Conservation (phyloP, 805 yeast species). For the Saturnispora galanensis region DNA sequence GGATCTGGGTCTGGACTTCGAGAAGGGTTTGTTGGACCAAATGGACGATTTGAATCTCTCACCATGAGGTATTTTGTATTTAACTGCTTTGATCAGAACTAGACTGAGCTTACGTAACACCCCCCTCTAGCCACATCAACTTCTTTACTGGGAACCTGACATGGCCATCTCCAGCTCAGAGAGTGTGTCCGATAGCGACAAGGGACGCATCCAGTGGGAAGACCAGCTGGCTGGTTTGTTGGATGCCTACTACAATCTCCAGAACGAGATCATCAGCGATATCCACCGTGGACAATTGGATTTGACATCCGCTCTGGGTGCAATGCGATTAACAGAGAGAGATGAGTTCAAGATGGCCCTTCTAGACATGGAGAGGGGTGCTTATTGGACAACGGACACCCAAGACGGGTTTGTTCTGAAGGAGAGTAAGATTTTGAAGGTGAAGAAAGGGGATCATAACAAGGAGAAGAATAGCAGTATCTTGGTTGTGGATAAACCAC, state of each 20-base stretch:
- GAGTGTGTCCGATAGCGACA: conserved; percentile 12
- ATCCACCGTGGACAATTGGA: not conserved
- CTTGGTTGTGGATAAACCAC: conserved; percentile 12
- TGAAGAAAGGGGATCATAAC: conserved; percentile 12
- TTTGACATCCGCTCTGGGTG: conserved; percentile 2
- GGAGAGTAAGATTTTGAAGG: conserved; percentile 8
- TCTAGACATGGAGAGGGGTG: conserved; percentile 3
- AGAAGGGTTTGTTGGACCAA: not conserved
- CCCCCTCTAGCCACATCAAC: too few species aligned
- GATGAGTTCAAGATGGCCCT: conserved; percentile 10
- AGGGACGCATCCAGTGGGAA: conserved; percentile 2
- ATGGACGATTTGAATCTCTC: not conserved
- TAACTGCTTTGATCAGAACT: too few species aligned
- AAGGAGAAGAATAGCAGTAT: conserved; percentile 1
- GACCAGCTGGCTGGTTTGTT: not conserved
- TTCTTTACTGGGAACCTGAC: not conserved
- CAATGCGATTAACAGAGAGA: conserved; percentile 10
- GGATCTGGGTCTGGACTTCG: conserved; percentile 1
- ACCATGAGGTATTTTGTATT: too few species aligned
- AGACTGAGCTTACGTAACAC: too few species aligned
- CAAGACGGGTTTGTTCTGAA: not conserved
- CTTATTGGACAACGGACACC: conserved; percentile 13
- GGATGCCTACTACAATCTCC: not conserved
- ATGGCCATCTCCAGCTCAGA: conserved; percentile 9
- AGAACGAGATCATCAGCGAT: not conserved